These are phyloP conservation scores for Cyclotella kingstonii DNA, from an alignment of 108 stramenopile genomes.

Conservation along the genomic window DNA sequence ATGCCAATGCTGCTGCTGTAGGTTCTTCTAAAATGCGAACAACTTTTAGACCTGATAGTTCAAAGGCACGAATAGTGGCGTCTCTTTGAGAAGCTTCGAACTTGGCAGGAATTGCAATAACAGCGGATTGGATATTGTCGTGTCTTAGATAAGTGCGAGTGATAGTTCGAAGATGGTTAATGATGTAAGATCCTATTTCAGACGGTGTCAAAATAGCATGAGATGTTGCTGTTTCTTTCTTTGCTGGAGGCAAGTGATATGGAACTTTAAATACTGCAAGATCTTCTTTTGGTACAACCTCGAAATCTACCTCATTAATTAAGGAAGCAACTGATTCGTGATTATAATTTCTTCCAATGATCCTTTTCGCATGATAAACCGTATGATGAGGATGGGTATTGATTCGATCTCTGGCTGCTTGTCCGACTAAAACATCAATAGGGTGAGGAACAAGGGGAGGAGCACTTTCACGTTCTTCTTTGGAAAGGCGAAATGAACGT, in stretches of 20 bases:
- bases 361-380: slow-evolving; percentile 83
- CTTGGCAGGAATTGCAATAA: slow-evolving; percentile 96
- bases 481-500: slow-evolving; percentile 35
- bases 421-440: slow-evolving; percentile 69
- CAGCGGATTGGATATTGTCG: slow-evolving; percentile 85
- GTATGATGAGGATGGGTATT: slow-evolving; percentile 83
- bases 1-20: slow-evolving; percentile 95
- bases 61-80: slow-evolving; percentile 78
- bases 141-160: slow-evolving; percentile 79
- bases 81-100: slow-evolving; percentile 85
- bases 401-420: slow-evolving; percentile 70
- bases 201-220: slow-evolving; percentile 51
- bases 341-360: slow-evolving; percentile 59
- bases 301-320: slow-evolving; percentile 71
- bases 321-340: slow-evolving; percentile 58
- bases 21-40: slow-evolving; percentile 92
- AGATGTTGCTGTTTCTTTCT: neutral
- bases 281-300: slow-evolving; percentile 30
- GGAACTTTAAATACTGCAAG: slow-evolving; percentile 45
- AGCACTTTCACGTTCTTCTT: slow-evolving; percentile 33
- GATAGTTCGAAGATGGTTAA: slow-evolving; percentile 70
- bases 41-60: slow-evolving; percentile 79
- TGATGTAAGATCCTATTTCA: slow-evolving; percentile 77
- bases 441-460: slow-evolving; percentile 63
- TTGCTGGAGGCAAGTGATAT: slow-evolving; percentile 28